These are phyloP conservation scores for Lignosus rhinocerotis DNA, from an alignment of 1,284 basidiomycete genomes.

Conservation along the genomic window DNA sequence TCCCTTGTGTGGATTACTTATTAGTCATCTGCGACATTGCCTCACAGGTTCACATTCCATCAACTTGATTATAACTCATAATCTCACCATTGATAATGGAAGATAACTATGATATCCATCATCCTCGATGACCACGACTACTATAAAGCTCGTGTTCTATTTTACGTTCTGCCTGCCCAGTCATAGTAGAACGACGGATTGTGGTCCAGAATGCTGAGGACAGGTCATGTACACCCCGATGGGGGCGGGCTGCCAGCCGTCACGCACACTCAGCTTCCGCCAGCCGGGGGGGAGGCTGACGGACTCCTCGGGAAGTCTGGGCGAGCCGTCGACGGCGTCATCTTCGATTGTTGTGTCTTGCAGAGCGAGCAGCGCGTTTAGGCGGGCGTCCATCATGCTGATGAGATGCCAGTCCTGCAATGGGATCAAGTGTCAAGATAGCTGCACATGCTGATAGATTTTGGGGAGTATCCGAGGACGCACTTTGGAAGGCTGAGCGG, in stretches of 20 bases:
- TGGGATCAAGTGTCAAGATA: neutral
- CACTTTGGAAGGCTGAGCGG: constrained; percentile 10
- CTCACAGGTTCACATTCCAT: too few relatives aligned
- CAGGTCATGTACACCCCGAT: constrained; percentile 52
- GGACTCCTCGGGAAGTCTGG: neutral
- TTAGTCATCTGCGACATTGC: too few relatives aligned
- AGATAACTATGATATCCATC: too few relatives aligned
- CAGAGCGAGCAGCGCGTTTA: constrained; percentile 39
- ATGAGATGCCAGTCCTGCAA: constrained; percentile 54
- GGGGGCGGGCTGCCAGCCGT: constrained; percentile 62
- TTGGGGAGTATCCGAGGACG: neutral
- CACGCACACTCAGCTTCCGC: constrained; percentile 43
- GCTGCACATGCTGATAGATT: neutral
- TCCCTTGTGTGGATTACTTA: too few relatives aligned
- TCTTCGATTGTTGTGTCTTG: neutral
- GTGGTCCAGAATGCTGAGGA: neutral
- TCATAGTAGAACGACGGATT: too few relatives aligned
- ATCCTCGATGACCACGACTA: too few relatives aligned
- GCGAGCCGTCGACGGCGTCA: neutral
- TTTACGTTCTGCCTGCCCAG: too few relatives aligned
- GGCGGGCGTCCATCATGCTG: constrained; percentile 54
- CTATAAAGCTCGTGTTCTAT: too few relatives aligned
- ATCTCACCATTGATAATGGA: too few relatives aligned
- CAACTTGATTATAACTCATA: too few relatives aligned
- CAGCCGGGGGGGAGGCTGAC: constrained; percentile 46